A percentile compares a stretch with the other conserved stretches of the same genome.
These are phyloP conservation scores for Cymbopogon citratus DNA, from an alignment of 176 grass and related monocot species.

Conservation along the genomic window DNA sequence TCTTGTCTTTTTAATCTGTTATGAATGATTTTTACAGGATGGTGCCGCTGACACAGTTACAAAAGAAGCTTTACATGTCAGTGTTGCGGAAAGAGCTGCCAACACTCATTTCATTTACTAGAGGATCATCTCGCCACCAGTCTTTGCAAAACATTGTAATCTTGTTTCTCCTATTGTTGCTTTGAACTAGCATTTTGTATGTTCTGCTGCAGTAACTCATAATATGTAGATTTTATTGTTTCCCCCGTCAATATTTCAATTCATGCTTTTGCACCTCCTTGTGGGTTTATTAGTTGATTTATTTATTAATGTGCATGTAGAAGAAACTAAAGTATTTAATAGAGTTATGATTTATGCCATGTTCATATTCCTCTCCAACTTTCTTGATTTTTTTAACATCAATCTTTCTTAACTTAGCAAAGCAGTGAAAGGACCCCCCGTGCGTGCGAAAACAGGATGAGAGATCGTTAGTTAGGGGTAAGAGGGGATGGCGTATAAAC, in stretches of 20 bases:
- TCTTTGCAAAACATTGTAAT: slow-evolving; percentile 94
- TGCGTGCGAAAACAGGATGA: too few relatives aligned
- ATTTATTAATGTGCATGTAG: slow-evolving; percentile 24
- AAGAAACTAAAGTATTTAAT: slow-evolving; percentile 19
- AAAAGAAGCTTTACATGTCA: slow-evolving; percentile 83
- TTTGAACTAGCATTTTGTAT: slow-evolving; percentile 8
- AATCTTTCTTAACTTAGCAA: background rate
- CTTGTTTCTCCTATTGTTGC: background rate
- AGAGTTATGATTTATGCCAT: background rate
- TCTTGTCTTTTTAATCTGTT: slow-evolving; percentile 25
- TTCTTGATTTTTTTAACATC: background rate
- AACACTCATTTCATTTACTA: slow-evolving; percentile 80
- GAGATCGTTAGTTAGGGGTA: too few relatives aligned
- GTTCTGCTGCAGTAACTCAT: background rate
- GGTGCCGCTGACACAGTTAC: slow-evolving; percentile 69
- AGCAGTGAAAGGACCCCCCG: background rate
- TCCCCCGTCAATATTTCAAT: background rate
- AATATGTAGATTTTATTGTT: background rate
- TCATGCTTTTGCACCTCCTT: background rate
- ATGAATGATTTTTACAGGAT: slow-evolving; percentile 44
- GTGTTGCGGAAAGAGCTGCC: slow-evolving; percentile 80
- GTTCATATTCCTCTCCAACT: background rate
- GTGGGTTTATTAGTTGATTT: slow-evolving; percentile 11
- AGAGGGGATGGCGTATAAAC: too few relatives aligned
- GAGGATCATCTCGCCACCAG: slow-evolving; percentile 60